phyloP scores from a whole-genome alignment of 257 asterid species.

The Primulina eburnea region DNA sequence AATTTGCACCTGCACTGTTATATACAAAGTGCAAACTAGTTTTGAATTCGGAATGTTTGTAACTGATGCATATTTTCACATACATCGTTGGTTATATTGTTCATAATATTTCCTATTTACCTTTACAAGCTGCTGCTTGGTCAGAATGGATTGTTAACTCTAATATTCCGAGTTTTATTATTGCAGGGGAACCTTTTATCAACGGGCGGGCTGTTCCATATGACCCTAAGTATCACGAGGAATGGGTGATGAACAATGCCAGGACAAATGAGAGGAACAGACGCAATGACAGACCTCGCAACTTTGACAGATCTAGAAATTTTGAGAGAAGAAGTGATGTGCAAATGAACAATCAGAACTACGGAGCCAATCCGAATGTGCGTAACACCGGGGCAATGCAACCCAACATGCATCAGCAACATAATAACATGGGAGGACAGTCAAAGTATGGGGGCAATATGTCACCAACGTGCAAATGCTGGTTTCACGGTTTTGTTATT shows the following conservation, averaged over 20 bases:
- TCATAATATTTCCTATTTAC: background rate
- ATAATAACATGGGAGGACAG: conserved; percentile 32
- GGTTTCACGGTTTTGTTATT: background rate
- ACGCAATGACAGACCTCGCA: conserved; percentile 81
- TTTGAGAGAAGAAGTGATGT: conserved; percentile 52
- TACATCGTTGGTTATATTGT: background rate
- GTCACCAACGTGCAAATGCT: conserved; percentile 25
- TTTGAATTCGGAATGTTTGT: background rate
- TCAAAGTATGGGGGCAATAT: conserved; percentile 30
- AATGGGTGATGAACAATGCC: conserved; percentile 91
- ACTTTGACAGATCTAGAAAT: conserved; percentile 65
- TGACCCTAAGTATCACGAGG: conserved; percentile 89
- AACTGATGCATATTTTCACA: background rate
- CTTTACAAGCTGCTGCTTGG: background rate
- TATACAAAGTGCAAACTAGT: background rate
- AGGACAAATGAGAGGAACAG: conserved; percentile 78
- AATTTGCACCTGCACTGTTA: background rate
- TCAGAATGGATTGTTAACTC: background rate
- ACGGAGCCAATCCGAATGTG: conserved; percentile 29
- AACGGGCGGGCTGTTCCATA: conserved; percentile 97
- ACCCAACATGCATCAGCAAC: conserved; percentile 27
- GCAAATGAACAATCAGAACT: conserved; percentile 31
- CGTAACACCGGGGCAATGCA: conserved; percentile 34
- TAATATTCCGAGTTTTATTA: conserved; percentile 13
- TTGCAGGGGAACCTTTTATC: conserved; percentile 89